Evolutionary conservation across 371 early-diverging fungal species (phyloP).

Genomic region (Batkoa obscura): DNA sequence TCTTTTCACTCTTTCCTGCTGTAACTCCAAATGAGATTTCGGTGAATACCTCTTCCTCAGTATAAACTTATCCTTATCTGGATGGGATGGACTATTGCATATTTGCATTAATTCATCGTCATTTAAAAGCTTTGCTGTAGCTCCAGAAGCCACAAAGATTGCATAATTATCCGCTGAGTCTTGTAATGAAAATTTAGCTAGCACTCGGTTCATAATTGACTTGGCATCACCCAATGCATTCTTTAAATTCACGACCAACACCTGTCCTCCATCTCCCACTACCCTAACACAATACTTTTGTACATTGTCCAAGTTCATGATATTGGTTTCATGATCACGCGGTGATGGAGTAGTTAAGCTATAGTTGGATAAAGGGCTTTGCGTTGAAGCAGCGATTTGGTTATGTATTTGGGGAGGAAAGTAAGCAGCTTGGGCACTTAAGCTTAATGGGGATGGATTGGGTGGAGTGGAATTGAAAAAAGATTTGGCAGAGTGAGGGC

Average conservation of each 20-base stretch:
- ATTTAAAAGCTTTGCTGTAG: conserved; percentile 20
- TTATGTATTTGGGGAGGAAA: neutral
- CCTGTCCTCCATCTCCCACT: conserved; percentile 43
- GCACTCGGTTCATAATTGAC: conserved; percentile 31
- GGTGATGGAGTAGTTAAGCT: neutral
- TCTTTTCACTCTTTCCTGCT: conserved; percentile 27
- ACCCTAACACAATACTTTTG: conserved; percentile 43
- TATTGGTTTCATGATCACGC: neutral
- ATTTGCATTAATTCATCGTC: conserved; percentile 51
- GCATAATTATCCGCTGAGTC: conserved; percentile 35
- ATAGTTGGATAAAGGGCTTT: neutral
- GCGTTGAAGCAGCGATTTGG: neutral
- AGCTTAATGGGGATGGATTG: neutral
- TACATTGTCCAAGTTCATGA: conserved; percentile 40
- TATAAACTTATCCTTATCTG: conserved; percentile 54
- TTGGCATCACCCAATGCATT: conserved; percentile 25
- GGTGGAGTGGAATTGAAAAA: neutral
- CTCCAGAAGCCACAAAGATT: conserved; percentile 36
- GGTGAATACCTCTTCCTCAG: conserved; percentile 50
- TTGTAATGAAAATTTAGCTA: conserved; percentile 45
- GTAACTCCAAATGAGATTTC: conserved; percentile 33
- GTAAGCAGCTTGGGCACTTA: neutral
- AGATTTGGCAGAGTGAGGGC: neutral
- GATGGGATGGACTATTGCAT: conserved; percentile 39
- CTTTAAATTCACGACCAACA: conserved; percentile 37